phyloP scores from a whole-genome alignment of 768 basidiomycete genomes.

The Cantharellus anzutake region DNA sequence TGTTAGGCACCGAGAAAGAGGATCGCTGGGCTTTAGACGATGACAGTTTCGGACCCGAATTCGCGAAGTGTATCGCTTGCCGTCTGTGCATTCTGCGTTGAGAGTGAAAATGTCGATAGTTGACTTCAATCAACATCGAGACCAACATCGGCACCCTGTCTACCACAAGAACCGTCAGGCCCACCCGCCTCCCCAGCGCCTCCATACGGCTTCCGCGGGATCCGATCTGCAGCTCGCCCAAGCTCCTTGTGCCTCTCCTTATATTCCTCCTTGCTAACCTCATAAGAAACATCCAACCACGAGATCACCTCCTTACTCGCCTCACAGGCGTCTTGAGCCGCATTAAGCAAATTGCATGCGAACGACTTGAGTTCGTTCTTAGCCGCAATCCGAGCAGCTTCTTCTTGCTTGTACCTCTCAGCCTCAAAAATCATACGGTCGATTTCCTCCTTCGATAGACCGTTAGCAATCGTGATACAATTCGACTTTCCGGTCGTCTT shows the following conservation, averaged over 20 bases:
- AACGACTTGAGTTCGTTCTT: slow-evolving; percentile 94
- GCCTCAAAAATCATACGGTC: slow-evolving; percentile 95
- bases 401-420: slow-evolving; percentile 80
- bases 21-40: too few relatives aligned
- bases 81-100: too few relatives aligned
- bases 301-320: slow-evolving; percentile 68
- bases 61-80: too few relatives aligned
- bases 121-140: too few relatives aligned
- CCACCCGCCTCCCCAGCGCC: slow-evolving; percentile 35
- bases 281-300: slow-evolving; percentile 75
- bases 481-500: slow-evolving; percentile 95
- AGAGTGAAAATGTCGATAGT: too few relatives aligned
- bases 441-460: slow-evolving; percentile 93
- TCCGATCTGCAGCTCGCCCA: slow-evolving; percentile 57
- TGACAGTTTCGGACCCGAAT: too few relatives aligned
- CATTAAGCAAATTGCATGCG: slow-evolving; percentile 87
- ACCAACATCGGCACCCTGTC: too few relatives aligned
- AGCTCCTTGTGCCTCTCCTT: slow-evolving; percentile 86
- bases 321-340: slow-evolving; percentile 59
- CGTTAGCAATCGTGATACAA: slow-evolving; percentile 86
- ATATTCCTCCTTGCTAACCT: slow-evolving; percentile 88
- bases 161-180: slow-evolving; percentile 54
- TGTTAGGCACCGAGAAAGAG: too few relatives aligned
- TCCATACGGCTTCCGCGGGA: slow-evolving; percentile 56
- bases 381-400: slow-evolving; percentile 57